phyloP scores from a whole-genome alignment of 805 yeast genomes.

The Naumovozyma dairenensis region DNA sequence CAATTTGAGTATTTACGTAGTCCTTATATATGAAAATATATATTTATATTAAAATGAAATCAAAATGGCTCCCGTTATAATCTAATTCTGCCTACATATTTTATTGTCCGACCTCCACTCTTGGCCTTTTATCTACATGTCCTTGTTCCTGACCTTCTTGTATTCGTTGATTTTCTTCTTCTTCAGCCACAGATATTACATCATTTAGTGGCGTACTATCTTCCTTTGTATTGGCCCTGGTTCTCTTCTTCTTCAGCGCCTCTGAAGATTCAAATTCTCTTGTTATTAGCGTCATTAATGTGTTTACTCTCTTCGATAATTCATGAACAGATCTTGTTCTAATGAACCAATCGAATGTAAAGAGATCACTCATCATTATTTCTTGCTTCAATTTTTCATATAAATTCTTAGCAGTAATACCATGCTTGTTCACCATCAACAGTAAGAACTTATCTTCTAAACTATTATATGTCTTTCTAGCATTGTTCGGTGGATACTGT shows the following conservation, averaged over 20 bases:
- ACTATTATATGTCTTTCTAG: conserved; percentile 61
- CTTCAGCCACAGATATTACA: not conserved
- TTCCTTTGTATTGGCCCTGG: conserved; percentile 13
- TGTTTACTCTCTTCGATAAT: conserved; percentile 56
- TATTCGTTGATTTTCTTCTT: conserved; percentile 2
- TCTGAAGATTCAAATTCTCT: conserved; percentile 61
- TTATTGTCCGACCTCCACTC: conserved; percentile 4
- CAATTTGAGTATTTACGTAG: too few relatives aligned
- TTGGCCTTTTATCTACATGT: conserved; percentile 11
- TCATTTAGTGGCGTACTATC: conserved; percentile 10
- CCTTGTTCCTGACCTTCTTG: conserved; percentile 7
- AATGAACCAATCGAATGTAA: conserved; percentile 67
- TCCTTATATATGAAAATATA: too few relatives aligned
- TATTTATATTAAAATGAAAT: too few relatives aligned
- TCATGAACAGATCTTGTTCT: conserved; percentile 65
- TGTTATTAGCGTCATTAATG: conserved; percentile 56
- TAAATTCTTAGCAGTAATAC: conserved; percentile 48
- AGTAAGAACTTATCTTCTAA: conserved; percentile 63
- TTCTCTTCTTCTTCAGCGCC: conserved; percentile 40
- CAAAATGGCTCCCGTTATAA: too few relatives aligned
- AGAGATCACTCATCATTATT: conserved; percentile 46
- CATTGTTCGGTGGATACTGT: conserved; percentile 75
- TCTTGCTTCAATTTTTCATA: conserved; percentile 60
- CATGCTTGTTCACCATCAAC: conserved; percentile 52
- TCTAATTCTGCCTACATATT: too few relatives aligned